Conservation (phyloP, 148 eudicot genomes). For the Heliamphora exappendiculata region DNA sequence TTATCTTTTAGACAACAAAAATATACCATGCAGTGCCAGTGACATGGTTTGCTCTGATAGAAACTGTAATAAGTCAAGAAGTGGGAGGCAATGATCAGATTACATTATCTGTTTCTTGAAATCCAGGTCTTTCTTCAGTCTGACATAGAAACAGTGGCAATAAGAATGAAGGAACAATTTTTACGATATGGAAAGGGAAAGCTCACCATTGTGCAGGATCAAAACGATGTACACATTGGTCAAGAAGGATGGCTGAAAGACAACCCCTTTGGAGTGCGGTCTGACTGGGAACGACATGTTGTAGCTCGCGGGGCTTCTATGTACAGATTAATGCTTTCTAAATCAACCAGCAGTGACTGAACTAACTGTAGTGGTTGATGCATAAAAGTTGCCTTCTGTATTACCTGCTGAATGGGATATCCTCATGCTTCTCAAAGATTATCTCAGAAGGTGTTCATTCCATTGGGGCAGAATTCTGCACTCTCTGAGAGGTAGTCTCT, state of each 20-base stretch:
- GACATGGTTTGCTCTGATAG: neutral
- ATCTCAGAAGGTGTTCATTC: constrained; percentile 2
- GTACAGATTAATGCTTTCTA: constrained; percentile 62
- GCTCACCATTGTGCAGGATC: constrained; percentile 29
- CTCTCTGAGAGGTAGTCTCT: constrained; percentile 3
- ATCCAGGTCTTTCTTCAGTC: constrained; percentile 87
- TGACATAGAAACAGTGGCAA: constrained; percentile 66
- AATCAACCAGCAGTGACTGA: constrained; percentile 17
- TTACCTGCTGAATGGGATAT: neutral
- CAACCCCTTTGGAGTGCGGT: constrained; percentile 69
- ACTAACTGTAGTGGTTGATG: neutral
- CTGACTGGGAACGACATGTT: constrained; percentile 91
- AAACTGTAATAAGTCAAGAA: neutral
- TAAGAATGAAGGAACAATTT: constrained; percentile 74
- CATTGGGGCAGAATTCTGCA: neutral
- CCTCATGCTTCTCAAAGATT: neutral
- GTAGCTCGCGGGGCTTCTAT: constrained; percentile 65
- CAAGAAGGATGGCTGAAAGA: constrained; percentile 58
- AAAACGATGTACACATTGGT: neutral
- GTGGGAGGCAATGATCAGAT: neutral
- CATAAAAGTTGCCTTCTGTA: neutral
- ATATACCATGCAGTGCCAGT: neutral
- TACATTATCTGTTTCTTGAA: constrained; percentile 8
- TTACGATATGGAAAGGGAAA: constrained; percentile 51
- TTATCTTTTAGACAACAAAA: neutral